Conservation (phyloP, 306 rosid species). For the Bauhinia variegata region DNA sequence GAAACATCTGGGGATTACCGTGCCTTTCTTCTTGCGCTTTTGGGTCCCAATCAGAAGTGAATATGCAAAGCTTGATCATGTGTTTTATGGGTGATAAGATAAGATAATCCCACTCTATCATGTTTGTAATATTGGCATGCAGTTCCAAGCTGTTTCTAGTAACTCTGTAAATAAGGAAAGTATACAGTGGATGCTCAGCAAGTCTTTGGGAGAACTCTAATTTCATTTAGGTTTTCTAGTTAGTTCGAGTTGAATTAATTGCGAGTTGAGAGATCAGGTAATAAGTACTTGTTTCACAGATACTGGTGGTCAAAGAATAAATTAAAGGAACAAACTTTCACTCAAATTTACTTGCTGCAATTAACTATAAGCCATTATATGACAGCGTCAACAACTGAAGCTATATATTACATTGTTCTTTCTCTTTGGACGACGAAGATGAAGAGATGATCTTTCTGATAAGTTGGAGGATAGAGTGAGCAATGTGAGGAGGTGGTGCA, state of each 20-base stretch:
- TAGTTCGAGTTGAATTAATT: too few species aligned
- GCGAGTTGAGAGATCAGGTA: too few species aligned
- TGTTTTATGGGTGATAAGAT: constrained; percentile 25
- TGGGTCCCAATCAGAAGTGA: constrained; percentile 65
- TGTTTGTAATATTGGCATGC: constrained; percentile 3
- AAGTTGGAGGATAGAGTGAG: constrained; percentile 8
- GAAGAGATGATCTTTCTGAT: constrained; percentile 3
- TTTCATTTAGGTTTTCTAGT: too few species aligned
- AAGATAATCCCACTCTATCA: constrained; percentile 1
- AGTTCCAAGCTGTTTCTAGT: constrained; percentile 4
- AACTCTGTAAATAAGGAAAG: constrained; percentile 4
- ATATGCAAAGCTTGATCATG: not conserved
- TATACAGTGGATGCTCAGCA: not conserved
- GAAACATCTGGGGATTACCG: constrained; percentile 78
- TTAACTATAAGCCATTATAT: too few species aligned
- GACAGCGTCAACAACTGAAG: too few species aligned
- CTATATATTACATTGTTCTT: too few species aligned
- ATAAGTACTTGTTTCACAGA: too few species aligned
- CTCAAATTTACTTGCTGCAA: too few species aligned
- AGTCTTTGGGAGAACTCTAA: too few species aligned
- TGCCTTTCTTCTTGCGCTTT: constrained; percentile 67
- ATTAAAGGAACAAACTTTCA: too few species aligned
- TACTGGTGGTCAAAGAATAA: too few species aligned
- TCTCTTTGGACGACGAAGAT: not conserved
- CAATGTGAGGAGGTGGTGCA: not conserved